These are phyloP conservation scores for Parascedosporium putredinis DNA, from an alignment of 2,329 filamentous ascomycete genomes.

Conservation along the genomic window DNA sequence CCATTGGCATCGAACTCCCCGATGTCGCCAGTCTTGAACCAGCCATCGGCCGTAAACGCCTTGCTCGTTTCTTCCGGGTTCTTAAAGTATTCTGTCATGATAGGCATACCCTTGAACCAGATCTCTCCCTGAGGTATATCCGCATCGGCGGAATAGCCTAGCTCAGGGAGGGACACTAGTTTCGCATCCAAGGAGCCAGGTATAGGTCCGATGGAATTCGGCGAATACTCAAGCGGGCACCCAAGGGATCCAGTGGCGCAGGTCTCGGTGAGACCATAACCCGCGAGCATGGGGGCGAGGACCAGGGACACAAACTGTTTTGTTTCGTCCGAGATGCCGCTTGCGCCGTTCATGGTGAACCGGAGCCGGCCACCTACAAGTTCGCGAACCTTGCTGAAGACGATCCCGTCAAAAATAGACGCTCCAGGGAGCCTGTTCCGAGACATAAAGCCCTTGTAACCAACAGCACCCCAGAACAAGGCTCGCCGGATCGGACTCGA, in stretches of 20 bases:
- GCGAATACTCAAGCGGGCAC: constrained; percentile 76
- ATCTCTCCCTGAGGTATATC: constrained; percentile 85
- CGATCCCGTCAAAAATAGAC: constrained; percentile 63
- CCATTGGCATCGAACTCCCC: constrained; percentile 76
- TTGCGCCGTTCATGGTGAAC: constrained; percentile 89
- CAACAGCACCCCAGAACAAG: constrained; percentile 63
- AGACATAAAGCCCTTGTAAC: constrained; percentile 49
- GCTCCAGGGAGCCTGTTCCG: constrained; percentile 52
- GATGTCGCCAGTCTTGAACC: constrained; percentile 97
- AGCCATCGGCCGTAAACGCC: constrained; percentile 70
- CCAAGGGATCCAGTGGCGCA: constrained; percentile 72
- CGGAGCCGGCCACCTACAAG: constrained; percentile 81
- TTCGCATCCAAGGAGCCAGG: constrained; percentile 76
- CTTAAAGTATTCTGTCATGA: constrained; percentile 71
- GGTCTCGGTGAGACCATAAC: constrained; percentile 93
- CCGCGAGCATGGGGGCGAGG: constrained; percentile 85
- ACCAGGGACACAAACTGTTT: constrained; percentile 85
- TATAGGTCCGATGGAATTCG: constrained; percentile 65
- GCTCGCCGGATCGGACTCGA: constrained; percentile 58
- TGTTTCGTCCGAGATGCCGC: constrained; percentile 78
- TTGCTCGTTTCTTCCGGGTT: constrained; percentile 77
- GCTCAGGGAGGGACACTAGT: constrained; percentile 79
- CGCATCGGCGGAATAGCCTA: constrained; percentile 70
- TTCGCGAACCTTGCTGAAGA: constrained; percentile 87
- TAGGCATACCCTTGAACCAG: constrained; percentile 68